Evolutionary conservation across 2,329 filamentous ascomycete genomes (phyloP), one percentile per base, ranked within the genome.

Genomic region (Pseudogymnoascus sp.): DNA sequence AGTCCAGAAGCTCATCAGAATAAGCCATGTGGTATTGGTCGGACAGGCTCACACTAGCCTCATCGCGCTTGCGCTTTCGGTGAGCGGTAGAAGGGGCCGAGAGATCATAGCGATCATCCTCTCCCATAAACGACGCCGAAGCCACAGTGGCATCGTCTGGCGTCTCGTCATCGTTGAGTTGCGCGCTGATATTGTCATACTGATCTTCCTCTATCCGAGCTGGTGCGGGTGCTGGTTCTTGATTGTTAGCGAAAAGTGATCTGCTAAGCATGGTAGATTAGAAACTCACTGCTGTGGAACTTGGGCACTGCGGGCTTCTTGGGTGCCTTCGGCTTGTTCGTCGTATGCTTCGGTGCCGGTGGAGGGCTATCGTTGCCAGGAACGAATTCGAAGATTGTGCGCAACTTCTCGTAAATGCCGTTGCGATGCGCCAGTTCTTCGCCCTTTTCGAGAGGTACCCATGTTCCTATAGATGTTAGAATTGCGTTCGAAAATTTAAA

Each of bases 1-100:
- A 99, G 75, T 99, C 95, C 37, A 99, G 81, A 26, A 99, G 83
- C 70, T 95, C 90, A 68, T 99, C 95, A 14, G 92, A 91, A 76
- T 96, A 99, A 23, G 96, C 81, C 29, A 90, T 88, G 74, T 97
- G 93, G 69, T 95, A 88, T 73, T 93, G 89, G 68, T 96, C 90
- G 6, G 85, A 86, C 66, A 84, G 71, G 74, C 86, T 79, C 78
- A 88, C 77, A 79, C 83, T 75, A 45, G 78, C 74, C 67, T 84
- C 87, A 63, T 87, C 83, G n/a, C 91, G 83, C 78, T 96, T 96
- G 66, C 93, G 85, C 77, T 96, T 96, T 65, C 83, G 78, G 67
- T 83, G 82, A 23, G 80, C 81, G n/a, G 79, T 85, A 66, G 78
- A 80, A 68, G 80, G 85, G 64, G 90, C 88, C 18, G 86, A 85